Evolutionary conservation across 805 yeast species (phyloP).

Genomic region (Starmera quercuum): DNA sequence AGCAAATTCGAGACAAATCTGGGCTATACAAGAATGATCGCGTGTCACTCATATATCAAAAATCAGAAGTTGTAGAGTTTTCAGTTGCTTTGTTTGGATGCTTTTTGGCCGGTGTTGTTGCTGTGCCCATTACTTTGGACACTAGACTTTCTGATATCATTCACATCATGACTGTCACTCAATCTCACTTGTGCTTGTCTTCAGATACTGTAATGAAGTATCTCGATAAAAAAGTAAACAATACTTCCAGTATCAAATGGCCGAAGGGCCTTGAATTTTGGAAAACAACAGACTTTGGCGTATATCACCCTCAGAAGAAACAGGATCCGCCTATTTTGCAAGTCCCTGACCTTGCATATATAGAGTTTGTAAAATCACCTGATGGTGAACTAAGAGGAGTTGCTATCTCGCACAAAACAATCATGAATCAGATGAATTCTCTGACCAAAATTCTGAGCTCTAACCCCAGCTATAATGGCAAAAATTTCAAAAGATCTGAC

Average conservation of each 20-base stretch:
- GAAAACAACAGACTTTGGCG: slow-evolving; percentile 85
- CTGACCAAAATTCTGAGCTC: slow-evolving; percentile 63
- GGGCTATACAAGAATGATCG: slow-evolving; percentile 75
- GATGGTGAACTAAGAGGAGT: slow-evolving; percentile 91
- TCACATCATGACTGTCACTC: slow-evolving; percentile 65
- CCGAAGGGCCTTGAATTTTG: slow-evolving; percentile 69
- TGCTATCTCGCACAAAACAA: slow-evolving; percentile 82
- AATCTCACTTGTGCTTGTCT: slow-evolving; percentile 68
- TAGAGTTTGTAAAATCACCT: slow-evolving; percentile 86
- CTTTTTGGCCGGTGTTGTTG: slow-evolving; percentile 87
- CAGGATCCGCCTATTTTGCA: slow-evolving; percentile 58
- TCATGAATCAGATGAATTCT: slow-evolving; percentile 81
- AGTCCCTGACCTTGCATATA: slow-evolving; percentile 82
- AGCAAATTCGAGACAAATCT: slow-evolving; percentile 65
- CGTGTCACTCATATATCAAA: slow-evolving; percentile 77
- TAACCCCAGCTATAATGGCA: slow-evolving; percentile 39
- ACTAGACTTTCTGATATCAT: slow-evolving; percentile 61
- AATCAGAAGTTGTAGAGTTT: slow-evolving; percentile 78
- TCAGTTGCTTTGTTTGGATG: slow-evolving; percentile 85
- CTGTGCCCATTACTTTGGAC: slow-evolving; percentile 84
- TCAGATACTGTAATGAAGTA: slow-evolving; percentile 75
- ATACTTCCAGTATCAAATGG: slow-evolving; percentile 48
- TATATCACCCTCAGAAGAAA: slow-evolving; percentile 51
- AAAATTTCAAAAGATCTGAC: slow-evolving; percentile 44
- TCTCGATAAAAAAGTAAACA: slow-evolving; percentile 52